A percentile compares a stretch with the other conserved stretches of the same genome.
Conservation (phyloP, 164 flowering plant species). For the Aristolochia contorta region DNA sequence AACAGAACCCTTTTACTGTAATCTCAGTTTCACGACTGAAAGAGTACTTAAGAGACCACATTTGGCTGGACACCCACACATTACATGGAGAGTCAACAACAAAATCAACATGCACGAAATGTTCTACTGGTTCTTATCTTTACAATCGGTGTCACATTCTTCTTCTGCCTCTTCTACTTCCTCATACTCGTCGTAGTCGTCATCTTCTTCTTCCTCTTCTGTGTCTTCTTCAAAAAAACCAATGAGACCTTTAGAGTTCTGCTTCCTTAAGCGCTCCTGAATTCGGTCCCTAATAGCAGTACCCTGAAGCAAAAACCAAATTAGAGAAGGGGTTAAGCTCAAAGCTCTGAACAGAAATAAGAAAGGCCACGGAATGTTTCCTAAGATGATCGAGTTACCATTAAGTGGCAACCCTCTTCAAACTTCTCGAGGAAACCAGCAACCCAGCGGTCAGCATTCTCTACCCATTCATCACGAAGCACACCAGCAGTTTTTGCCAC, state of each 20-base stretch:
- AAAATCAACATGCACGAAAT: neutral
- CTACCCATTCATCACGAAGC: conserved; percentile 70
- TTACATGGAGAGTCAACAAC: neutral
- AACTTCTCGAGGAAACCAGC: conserved; percentile 83
- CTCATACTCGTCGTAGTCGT: neutral
- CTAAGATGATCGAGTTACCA: conserved; percentile 24
- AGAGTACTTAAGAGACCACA: too few species aligned
- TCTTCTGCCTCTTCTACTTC: too few species aligned
- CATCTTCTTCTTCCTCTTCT: conserved; percentile 4
- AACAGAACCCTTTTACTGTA: too few species aligned
- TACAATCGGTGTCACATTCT: too few species aligned
- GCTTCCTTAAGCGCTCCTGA: conserved; percentile 23
- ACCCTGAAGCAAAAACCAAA: conserved; percentile 2
- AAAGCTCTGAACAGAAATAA: neutral
- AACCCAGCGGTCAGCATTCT: conserved; percentile 78
- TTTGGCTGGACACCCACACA: neutral
- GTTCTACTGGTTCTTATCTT: neutral
- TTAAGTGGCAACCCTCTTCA: conserved; percentile 78
- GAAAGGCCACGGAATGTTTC: neutral
- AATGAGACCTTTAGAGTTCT: conserved; percentile 8
- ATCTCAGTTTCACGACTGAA: too few species aligned
- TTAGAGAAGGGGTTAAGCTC: neutral
- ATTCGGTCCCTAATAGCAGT: conserved; percentile 22
- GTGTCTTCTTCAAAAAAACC: conserved; percentile 1
- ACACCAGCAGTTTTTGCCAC: conserved; percentile 61